Conservation (phyloP, 139 green algal genomes). For the Mesotaenium endlicherianum region DNA sequence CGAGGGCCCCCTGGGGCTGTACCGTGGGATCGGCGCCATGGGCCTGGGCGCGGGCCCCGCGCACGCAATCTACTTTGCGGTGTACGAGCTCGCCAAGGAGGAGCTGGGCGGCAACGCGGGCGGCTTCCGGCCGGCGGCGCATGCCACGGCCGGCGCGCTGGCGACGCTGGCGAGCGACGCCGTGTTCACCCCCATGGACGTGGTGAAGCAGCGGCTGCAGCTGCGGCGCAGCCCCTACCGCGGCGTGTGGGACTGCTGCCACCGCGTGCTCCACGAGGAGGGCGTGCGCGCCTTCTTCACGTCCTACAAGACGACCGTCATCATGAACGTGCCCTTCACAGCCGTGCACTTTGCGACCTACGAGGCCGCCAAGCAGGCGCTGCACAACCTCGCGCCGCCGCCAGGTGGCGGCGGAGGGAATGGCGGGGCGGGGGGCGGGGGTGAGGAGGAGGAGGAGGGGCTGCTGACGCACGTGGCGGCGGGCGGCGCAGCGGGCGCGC, state of each 20-base stretch:
- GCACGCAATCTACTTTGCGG: constrained; percentile 93
- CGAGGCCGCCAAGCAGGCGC: constrained; percentile 78
- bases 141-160: constrained; percentile 64
- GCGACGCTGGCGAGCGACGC: constrained; percentile 85
- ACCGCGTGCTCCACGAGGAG: constrained; percentile 59
- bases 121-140: constrained; percentile 30
- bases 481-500: constrained; percentile 69
- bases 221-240: constrained; percentile 52
- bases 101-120: constrained; percentile 20
- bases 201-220: constrained; percentile 88
- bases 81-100: constrained; percentile 87
- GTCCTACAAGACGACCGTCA: constrained; percentile 82
- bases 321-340: constrained; percentile 97
- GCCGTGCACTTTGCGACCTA: constrained; percentile 89
- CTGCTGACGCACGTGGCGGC: constrained; percentile 49
- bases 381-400: constrained; percentile 47
- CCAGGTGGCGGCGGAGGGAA: background rate
- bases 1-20: constrained; percentile 27
- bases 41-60: constrained; percentile 69
- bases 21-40: constrained; percentile 54
- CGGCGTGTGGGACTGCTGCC: constrained; percentile 27
- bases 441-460: constrained; percentile 43
- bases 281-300: constrained; percentile 82
- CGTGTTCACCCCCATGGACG: constrained; percentile 85
- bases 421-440: too few species aligned